phyloP scores from a whole-genome alignment of 2,329 filamentous ascomycete genomes.

The Xylariaceae sp. region DNA sequence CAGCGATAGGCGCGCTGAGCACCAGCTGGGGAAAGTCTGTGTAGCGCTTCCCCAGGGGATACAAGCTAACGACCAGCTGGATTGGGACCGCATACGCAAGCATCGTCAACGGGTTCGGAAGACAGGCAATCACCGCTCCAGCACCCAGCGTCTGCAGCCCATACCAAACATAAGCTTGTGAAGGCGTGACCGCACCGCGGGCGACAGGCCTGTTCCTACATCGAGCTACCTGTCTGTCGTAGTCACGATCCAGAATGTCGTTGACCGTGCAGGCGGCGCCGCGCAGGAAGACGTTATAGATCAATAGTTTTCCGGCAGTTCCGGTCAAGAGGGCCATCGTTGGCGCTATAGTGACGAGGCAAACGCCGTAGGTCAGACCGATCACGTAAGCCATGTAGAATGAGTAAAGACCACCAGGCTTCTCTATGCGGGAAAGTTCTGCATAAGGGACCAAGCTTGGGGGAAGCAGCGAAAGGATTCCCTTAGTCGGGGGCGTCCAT shows the following conservation, averaged over 20 bases:
- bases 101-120: constrained; percentile 36
- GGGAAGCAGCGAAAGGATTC: constrained; percentile 14
- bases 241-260: constrained; percentile 48
- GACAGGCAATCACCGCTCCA: constrained; percentile 31
- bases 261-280: constrained; percentile 50
- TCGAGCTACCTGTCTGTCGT: constrained; percentile 47
- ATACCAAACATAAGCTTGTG: constrained; percentile 35
- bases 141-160: constrained; percentile 33
- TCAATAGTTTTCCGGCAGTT: constrained; percentile 10
- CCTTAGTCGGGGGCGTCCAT: constrained; percentile 15
- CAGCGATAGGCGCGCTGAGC: constrained; percentile 45
- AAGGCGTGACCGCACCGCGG: constrained; percentile 38
- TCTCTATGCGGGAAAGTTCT: constrained; percentile 21
- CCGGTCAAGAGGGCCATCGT: constrained; percentile 2
- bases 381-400: constrained; percentile 23
- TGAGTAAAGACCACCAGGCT: constrained; percentile 18
- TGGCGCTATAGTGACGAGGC: constrained; percentile 6
- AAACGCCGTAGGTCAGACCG: constrained; percentile 17
- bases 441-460: constrained; percentile 19
- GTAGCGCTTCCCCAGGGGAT: constrained; percentile 46
- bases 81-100: constrained; percentile 36
- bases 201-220: constrained; percentile 47
- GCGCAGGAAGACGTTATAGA: constrained; percentile 37
- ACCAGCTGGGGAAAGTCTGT: constrained; percentile 48
- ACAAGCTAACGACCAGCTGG: constrained; percentile 36